Base-by-base conservation (phyloP, 179 eudicot species). In the Beta lomatogona region DNA sequence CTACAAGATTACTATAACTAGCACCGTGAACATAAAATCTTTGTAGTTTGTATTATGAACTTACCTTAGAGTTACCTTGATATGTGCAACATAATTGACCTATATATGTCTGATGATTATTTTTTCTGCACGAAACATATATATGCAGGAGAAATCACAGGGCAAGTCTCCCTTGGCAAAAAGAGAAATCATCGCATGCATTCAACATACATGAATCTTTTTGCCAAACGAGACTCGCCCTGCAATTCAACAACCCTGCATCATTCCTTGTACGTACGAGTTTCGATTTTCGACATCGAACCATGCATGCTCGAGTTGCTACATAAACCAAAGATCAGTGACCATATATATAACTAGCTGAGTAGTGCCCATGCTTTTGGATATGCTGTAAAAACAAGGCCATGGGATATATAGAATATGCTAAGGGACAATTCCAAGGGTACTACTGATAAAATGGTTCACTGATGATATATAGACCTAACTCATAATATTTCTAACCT, bases 91-190 rank as follows among this genome's bases (percentile, higher is more conserved):
- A 36, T 36, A 36, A 36, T 36, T 2, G 41, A 36, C 41, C 41
- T 36, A 36, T 36, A 48, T 48, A 48, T 48, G 52, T 6, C 52
- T 48, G 52, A 1, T 48, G 52, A 54, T 54, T 54, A 54, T 60
- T 60, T 11, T n/a, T 22, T n/a, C 22, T 18, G n/a, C 6, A 60
- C 2, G 7, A 25, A 22, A 64, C 9, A 45, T 48, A 71, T 28
- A 73, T 73, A 25, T 25, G 77, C n/a, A 55, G 64, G 77, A 48
- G 77, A 82, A 79, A 87, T 85, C 57, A 82, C 88, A 76, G 87
- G 90, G 90, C 88, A 86, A 85, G 82, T 85, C 80, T 83, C 71
- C 86, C 77, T 83, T 83, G 86, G 86, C 86, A 79, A 73, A 78
- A 71, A 66, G 8, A 55, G 22, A 73, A 54, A 55, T 13, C 18